Conservation (phyloP, 345 rosid genomes). For the Populus alba region DNA sequence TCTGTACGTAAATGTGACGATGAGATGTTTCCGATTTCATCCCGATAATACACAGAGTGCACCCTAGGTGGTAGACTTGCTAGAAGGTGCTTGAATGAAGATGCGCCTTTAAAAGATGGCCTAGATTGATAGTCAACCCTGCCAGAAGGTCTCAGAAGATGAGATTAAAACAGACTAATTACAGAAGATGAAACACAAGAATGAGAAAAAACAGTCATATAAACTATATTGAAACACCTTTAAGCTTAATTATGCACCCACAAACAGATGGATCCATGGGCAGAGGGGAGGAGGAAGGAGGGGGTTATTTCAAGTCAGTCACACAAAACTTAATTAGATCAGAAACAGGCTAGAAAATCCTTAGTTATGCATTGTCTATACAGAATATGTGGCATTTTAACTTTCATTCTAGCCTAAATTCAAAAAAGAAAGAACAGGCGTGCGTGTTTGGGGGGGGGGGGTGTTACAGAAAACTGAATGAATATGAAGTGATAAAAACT, state of each 20-base stretch:
- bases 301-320: no score
- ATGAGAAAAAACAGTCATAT: neutral
- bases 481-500: neutral
- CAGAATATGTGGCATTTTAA: neutral
- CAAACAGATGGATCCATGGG: neutral
- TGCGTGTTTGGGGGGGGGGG: neutral
- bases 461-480: neutral
- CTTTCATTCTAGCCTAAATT: neutral
- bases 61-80: conserved; percentile 90
- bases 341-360: neutral
- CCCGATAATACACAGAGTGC: conserved; percentile 94
- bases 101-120: conserved; percentile 55
- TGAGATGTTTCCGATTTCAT: conserved; percentile 91
- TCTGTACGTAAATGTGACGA: conserved; percentile 79
- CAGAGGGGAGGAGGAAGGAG: no score
- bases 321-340: neutral
- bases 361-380: neutral
- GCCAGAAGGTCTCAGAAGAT: conserved; percentile 29
- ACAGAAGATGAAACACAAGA: neutral
- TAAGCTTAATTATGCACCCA: neutral
- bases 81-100: conserved; percentile 80
- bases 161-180: neutral
- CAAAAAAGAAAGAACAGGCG: neutral
- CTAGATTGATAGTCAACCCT: conserved; percentile 95
- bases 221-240: neutral